Percentiles rank a stretch among this genome's conserved stretches.
Conservation (phyloP, 2,329 filamentous ascomycete species). For the Ceratocystis lukuohia region DNA sequence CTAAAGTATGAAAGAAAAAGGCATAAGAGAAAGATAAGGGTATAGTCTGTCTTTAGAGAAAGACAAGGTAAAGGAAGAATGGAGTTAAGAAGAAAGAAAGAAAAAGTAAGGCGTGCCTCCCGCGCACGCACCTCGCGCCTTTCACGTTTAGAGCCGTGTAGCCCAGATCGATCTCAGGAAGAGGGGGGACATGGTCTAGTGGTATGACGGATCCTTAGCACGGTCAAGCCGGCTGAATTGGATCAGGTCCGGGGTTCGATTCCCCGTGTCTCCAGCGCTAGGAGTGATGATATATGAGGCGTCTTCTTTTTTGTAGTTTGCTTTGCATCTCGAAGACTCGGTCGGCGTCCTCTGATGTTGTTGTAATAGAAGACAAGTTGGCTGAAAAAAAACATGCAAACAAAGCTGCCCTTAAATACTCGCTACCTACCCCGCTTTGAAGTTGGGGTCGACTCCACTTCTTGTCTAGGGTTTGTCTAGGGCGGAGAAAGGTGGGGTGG, state of each 20-base stretch:
- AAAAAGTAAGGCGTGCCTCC: too few species aligned
- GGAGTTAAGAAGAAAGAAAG: too few species aligned
- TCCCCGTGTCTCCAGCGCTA: slow-evolving; percentile 18
- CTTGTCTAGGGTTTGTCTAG: too few species aligned
- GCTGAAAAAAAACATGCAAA: too few species aligned
- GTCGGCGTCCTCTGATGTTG: not conserved
- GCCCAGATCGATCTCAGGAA: not conserved
- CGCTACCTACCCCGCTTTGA: not conserved
- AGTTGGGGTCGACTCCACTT: too few species aligned
- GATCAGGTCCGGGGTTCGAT: slow-evolving; percentile 20
- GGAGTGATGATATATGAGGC: not conserved
- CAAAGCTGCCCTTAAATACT: not conserved
- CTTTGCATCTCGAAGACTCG: not conserved
- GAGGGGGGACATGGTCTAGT: slow-evolving; percentile 14
- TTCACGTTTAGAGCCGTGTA: not conserved
- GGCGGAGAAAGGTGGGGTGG: too few species aligned
- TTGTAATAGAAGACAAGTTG: slow-evolving; percentile 1
- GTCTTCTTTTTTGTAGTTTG: not conserved
- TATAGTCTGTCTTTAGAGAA: too few species aligned
- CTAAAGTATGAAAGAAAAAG: too few species aligned
- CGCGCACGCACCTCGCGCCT: not conserved
- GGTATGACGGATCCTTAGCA: slow-evolving; percentile 21
- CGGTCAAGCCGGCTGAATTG: slow-evolving; percentile 8
- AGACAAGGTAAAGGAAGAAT: too few species aligned
- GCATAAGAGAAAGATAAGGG: too few species aligned